These are phyloP conservation scores for Psilocybe azurescens DNA, from an alignment of 768 basidiomycete species.

Conservation along the genomic window DNA sequence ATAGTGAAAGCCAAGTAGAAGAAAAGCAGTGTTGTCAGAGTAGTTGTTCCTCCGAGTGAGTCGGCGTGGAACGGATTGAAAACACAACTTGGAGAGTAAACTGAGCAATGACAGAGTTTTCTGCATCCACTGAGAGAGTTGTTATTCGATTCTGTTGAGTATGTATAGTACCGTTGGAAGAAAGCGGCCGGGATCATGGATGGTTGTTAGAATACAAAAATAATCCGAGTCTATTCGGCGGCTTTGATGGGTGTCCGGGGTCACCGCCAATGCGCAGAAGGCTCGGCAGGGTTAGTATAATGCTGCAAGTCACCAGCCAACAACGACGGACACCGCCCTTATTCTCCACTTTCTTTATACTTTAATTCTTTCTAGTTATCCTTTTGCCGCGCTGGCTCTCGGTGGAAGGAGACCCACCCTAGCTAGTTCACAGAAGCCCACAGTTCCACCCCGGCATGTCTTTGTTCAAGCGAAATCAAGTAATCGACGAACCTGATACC, in stretches of 20 bases:
- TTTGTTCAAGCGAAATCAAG: conserved; percentile 48
- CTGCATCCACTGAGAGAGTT: too few relatives aligned
- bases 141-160: too few relatives aligned
- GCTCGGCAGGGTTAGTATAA: conserved; percentile 1
- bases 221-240: background rate
- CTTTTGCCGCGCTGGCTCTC: conserved; percentile 29
- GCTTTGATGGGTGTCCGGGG: conserved; percentile 13
- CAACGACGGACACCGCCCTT: conserved; percentile 16
- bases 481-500: conserved; percentile 43
- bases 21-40: too few relatives aligned
- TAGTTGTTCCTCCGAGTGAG: too few relatives aligned
- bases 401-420: conserved; percentile 21
- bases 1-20: too few relatives aligned
- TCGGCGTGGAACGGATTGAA: too few relatives aligned
- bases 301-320: conserved; percentile 10
- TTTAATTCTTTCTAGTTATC: conserved; percentile 17
- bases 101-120: too few relatives aligned
- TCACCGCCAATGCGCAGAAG: background rate
- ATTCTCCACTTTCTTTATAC: conserved; percentile 18
- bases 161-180: too few relatives aligned
- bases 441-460: conserved; percentile 25
- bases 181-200: background rate
- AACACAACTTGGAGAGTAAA: too few relatives aligned
- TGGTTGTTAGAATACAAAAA: background rate
- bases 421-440: conserved; percentile 5